phyloP scores from a whole-genome alignment of 75 land plant genomes.

The Larix kaempferi region DNA sequence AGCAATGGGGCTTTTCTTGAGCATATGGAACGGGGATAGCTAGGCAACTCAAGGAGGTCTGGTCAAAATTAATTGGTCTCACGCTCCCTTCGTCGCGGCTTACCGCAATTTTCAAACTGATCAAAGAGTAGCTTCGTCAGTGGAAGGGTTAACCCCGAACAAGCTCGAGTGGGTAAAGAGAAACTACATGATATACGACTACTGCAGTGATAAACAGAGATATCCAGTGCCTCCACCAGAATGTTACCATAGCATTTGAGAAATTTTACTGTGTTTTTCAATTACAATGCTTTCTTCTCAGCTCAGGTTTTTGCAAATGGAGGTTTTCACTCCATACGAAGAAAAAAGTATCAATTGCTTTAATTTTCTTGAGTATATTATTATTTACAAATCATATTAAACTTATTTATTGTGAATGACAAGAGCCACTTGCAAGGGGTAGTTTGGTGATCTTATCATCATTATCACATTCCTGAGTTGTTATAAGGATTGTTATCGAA shows the following conservation, averaged over 20 bases:
- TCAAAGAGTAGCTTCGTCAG: not conserved
- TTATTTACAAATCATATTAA: too few species aligned
- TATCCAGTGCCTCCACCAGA: constrained; percentile 11
- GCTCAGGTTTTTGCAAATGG: too few species aligned
- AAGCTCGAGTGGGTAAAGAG: constrained; percentile 10
- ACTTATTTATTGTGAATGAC: too few species aligned
- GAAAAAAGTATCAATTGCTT: too few species aligned
- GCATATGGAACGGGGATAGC: constrained; percentile 63
- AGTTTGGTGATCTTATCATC: too few species aligned
- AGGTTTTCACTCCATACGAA: too few species aligned
- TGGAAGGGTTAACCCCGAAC: not conserved
- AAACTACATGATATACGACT: constrained; percentile 17
- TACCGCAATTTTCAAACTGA: constrained; percentile 51
- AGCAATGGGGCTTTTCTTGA: constrained; percentile 58
- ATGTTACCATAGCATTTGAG: not conserved
- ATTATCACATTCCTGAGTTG: too few species aligned
- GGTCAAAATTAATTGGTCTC: constrained; percentile 59
- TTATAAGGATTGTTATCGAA: too few species aligned
- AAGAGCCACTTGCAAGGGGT: too few species aligned
- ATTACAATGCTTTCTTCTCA: too few species aligned
- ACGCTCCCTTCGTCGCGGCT: constrained; percentile 64
- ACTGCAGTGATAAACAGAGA: constrained; percentile 14
- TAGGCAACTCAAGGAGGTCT: constrained; percentile 82
- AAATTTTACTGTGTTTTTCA: too few species aligned
- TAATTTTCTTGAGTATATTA: too few species aligned